Base-by-base conservation (phyloP, 2,329 filamentous ascomycete species). In the Pseudocercospora fijiensis region DNA sequence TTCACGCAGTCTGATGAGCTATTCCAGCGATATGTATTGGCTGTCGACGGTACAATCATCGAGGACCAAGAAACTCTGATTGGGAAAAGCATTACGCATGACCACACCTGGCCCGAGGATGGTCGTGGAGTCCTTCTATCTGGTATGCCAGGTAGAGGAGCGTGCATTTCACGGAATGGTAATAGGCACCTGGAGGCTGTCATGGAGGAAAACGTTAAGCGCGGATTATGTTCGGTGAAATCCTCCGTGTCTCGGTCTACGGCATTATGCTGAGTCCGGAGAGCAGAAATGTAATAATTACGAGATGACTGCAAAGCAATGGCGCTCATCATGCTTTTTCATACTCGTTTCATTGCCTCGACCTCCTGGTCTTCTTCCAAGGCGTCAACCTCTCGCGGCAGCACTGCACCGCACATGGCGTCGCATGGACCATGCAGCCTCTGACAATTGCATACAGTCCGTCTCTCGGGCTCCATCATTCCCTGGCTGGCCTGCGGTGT, bases 21-120 rank as follows among this genome's bases (percentile, higher is more conserved):
- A 49, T 91, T 89, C 74, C 78, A 75, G 62, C 80, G 88, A 20
- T 79, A 84, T 56, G 83, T 89, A 26, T 74, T 76, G 27, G 84
- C 85, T 3, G 76, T 80, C 2, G 88, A 88, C 72, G 79, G 81
- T 55, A 84, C 80, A 0, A 72, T 88, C 18, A 72, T 82, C 4
- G 73, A 74, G 22, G 85, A 88, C 74, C 68, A 78, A 11, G 80
- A 83, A 73, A 78, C 71, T 56, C 57, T 74, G 28, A 57, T 72
- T 20, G 66, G 63, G n/a, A 59, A 22, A 20, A 56, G 47, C 33
- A 61, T 64, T 16, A 56, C 45, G 41, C 65, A 64, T 57, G 26
- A 56, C 30, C 60, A 65, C 49, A 30, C 9, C 26, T 27, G 58
- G 26, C n/a, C 41, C 33, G 52, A 47, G 22, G 59, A 43, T 43